A percentile compares a stretch with the other conserved stretches of the same genome.
These are phyloP conservation scores for Barbarea vulgaris DNA, from an alignment of 345 rosid genomes.

Conservation along the genomic window DNA sequence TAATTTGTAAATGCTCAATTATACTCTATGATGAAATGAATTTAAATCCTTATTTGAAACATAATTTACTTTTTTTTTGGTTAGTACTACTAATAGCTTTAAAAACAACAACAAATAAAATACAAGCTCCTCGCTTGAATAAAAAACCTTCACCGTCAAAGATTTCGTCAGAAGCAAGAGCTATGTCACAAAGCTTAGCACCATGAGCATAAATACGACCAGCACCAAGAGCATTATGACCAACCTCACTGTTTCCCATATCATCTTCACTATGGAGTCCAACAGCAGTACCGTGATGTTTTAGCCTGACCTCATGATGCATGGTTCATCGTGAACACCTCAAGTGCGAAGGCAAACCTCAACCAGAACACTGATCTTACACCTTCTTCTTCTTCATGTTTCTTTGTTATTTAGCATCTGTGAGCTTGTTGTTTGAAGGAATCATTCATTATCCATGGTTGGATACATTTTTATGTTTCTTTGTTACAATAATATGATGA, in stretches of 20 bases:
- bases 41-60: neutral
- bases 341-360: too few species aligned
- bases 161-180: too few species aligned
- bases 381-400: too few species aligned
- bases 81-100: neutral
- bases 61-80: neutral
- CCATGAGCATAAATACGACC: too few species aligned
- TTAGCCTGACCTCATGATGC: too few species aligned
- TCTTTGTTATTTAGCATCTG: constrained; percentile 34
- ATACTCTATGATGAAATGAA: too few species aligned
- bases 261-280: constrained; percentile 97
- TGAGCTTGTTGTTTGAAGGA: constrained; percentile 11
- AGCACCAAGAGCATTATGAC: constrained; percentile 98
- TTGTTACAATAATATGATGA: constrained; percentile 28
- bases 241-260: constrained; percentile 99
- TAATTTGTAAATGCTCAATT: too few species aligned
- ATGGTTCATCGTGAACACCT: too few species aligned
- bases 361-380: too few species aligned
- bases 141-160: too few species aligned
- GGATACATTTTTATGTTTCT: constrained; percentile 14
- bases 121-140: constrained; percentile 24
- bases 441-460: constrained; percentile 27
- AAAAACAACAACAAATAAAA: neutral
- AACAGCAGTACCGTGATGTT: constrained; percentile 87
- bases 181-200: too few species aligned